Percentiles rank a stretch among this genome's conserved stretches.
phyloP scores from a whole-genome alignment of 108 stramenopile species.

The Cyclostephanos invisitatus region DNA sequence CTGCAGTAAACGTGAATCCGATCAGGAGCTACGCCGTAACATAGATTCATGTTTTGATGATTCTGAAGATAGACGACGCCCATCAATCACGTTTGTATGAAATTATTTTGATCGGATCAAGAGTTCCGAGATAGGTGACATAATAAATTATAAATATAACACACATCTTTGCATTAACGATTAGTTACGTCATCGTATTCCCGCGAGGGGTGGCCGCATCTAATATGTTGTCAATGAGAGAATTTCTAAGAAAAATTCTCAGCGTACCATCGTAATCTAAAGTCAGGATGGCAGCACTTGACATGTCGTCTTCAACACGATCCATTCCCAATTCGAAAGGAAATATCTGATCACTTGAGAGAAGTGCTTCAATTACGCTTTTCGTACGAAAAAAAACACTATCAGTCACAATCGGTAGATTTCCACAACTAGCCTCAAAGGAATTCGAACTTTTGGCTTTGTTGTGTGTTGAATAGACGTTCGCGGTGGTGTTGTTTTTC shows the following conservation, averaged over 20 bases:
- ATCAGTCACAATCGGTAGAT: constrained; percentile 50
- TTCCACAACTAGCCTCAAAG: constrained; percentile 45
- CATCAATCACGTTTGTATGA: not conserved
- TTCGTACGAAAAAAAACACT: constrained; percentile 41
- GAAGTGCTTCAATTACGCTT: constrained; percentile 34
- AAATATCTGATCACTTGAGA: constrained; percentile 39
- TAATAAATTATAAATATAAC: not conserved
- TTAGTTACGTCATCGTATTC: constrained; percentile 14
- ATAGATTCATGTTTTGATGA: constrained; percentile 53
- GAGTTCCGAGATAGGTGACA: too few relatives aligned
- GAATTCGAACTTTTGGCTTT: constrained; percentile 43
- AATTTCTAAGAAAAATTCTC: constrained; percentile 46
- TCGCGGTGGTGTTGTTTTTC: constrained; percentile 25
- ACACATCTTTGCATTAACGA: too few relatives aligned
- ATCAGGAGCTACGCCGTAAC: constrained; percentile 37
- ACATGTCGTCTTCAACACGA: constrained; percentile 47
- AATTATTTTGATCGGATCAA: not conserved
- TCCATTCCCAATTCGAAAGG: constrained; percentile 46
- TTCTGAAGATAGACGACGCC: not conserved
- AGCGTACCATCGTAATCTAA: constrained; percentile 57
- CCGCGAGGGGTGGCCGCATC: constrained; percentile 47
- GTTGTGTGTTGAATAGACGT: constrained; percentile 37
- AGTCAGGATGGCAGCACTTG: constrained; percentile 50
- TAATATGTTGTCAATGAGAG: constrained; percentile 48
- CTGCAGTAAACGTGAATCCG: constrained; percentile 5